Evolutionary conservation across 139 green algal species (phyloP), one percentile per base, ranked within the genome.

Genomic region (Chara braunii): DNA sequence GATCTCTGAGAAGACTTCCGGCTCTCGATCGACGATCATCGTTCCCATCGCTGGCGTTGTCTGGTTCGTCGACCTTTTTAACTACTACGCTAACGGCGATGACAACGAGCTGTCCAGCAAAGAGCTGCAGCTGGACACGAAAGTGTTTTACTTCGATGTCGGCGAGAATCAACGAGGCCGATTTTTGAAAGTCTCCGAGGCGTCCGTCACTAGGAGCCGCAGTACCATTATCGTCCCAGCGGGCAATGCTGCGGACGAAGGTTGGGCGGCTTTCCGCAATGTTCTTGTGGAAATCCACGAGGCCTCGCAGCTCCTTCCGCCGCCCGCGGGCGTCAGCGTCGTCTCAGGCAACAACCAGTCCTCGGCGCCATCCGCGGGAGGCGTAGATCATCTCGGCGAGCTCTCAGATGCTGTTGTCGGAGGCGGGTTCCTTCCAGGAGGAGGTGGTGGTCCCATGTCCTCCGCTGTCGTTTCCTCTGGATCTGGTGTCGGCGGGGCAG

Each of bases 21-120:
- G 72, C 26, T 54, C 71, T 31, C 56, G 79, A 3, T 85, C 79
- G 1, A 85, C 77, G 2, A 79, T 85, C 60, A 81, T 83, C 51
- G 77, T 83, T 2, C 79, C 79, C 8, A 54, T 37, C 1, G 43
- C 37, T 1, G 78, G 77, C 29, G 67, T 85, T 22, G 54, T 65
- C 31, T 85, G 79, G 79, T 85, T 85, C 45, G 64, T 81, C 5
- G 79, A 85, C 43, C 54, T 85, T 0, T 85, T 85, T 51, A 74
- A 81, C 36, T 85, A 83, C 51, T 85, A 83, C 57, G 52, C 79
- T 14, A 66, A 69, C 24, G 64, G 58, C 2, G 60, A 82, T 54
- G 77, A 83, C 11, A 29, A 44, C 30, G 48, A 60, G 12, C 54
- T 78, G 6, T 44, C 60, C 0, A 71, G 24, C 28, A 85, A 85